phyloP scores from a whole-genome alignment of 148 eudicot species.

The Vaccinium corymbosum region DNA sequence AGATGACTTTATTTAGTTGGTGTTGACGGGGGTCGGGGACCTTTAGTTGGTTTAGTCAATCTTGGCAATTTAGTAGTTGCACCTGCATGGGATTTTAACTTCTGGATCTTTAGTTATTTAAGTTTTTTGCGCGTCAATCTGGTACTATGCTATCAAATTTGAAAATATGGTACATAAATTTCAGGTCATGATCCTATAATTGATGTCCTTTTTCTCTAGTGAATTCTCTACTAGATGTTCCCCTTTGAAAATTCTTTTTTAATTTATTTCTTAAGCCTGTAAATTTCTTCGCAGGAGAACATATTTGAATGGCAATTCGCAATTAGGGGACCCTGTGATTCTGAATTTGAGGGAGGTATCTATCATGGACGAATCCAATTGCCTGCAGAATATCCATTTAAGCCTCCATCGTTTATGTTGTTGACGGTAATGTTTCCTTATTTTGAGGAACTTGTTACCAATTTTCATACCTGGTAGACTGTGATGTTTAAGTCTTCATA shows the following conservation, averaged over 20 bases:
- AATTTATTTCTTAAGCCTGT: background rate
- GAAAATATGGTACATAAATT: background rate
- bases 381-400: conserved; percentile 92
- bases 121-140: background rate
- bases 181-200: background rate
- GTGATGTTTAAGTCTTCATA: background rate
- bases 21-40: background rate
- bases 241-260: too few species aligned
- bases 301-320: conserved; percentile 99
- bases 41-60: background rate
- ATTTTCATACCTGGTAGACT: background rate
- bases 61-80: background rate
- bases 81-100: background rate
- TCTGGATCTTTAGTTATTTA: background rate
- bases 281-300: conserved; percentile 55
- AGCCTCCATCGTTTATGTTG: conserved; percentile 95
- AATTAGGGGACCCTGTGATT: conserved; percentile 80
- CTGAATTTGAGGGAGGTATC: conserved; percentile 97
- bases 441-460: background rate
- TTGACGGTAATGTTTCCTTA: conserved; percentile 59
- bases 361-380: conserved; percentile 94
- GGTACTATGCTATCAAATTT: background rate
- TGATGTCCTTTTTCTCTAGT: background rate
- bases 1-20: background rate
- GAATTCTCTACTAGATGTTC: background rate